Evolutionary conservation across 2,329 filamentous ascomycete species (phyloP).

Genomic region (Sporothrix brunneoviolacea): DNA sequence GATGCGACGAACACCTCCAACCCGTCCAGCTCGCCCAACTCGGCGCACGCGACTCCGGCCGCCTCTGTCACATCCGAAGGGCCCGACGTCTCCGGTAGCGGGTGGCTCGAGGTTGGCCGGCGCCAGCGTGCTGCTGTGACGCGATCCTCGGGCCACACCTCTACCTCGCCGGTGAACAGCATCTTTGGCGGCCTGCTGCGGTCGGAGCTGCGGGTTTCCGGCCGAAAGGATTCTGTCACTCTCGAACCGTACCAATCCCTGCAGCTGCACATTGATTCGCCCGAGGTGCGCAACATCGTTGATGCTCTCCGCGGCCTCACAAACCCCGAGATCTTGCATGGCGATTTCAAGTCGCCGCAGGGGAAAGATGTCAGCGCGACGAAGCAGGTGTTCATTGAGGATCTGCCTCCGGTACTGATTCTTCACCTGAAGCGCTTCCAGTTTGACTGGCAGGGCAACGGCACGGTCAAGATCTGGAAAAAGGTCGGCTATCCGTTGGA

Average conservation of each 20-base stretch:
- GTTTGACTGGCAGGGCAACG: conserved; percentile 73
- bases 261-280: conserved; percentile 86
- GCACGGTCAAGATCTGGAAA: conserved; percentile 97
- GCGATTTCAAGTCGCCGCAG: conserved; percentile 73
- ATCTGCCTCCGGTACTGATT: conserved; percentile 82
- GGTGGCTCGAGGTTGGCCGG: conserved; percentile 92
- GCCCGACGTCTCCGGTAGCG: conserved; percentile 35
- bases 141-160: conserved; percentile 70
- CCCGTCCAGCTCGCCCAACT: conserved; percentile 29
- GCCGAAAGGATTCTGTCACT: conserved; percentile 84
- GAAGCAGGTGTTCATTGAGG: conserved; percentile 93
- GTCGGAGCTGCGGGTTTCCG: conserved; percentile 81
- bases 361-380: conserved; percentile 72
- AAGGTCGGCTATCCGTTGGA: conserved; percentile 93
- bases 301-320: conserved; percentile 85
- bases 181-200: conserved; percentile 90
- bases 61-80: conserved; percentile 23
- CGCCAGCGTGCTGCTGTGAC: conserved; percentile 85
- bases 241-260: conserved; percentile 90
- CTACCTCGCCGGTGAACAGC: conserved; percentile 76
- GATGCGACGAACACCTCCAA: conserved; percentile 31
- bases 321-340: conserved; percentile 74
- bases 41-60: conserved; percentile 37
- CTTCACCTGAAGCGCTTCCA: conserved; percentile 96
- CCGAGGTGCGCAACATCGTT: conserved; percentile 81